Base-by-base conservation (phyloP, 768 basidiomycete genomes). In the Chiua virens region DNA sequence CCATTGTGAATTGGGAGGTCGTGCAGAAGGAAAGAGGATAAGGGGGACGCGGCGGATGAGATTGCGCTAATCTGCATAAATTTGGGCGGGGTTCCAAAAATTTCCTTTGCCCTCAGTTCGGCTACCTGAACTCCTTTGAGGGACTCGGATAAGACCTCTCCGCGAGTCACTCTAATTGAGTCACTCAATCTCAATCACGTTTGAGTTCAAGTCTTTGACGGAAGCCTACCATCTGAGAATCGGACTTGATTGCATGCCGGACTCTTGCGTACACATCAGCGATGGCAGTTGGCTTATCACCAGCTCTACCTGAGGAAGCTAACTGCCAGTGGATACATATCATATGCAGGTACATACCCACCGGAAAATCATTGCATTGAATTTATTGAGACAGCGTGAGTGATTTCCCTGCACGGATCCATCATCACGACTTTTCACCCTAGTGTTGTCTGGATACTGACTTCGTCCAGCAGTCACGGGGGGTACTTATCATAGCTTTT, bases 11-110 rank as follows among this genome's bases (percentile, higher is more conserved):
- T 50, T 21, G 34, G 51, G 32, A 50, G 42, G 61, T 52, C 50
- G 65, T 52, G 50, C 52, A 58, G 47, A 61, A 56, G 56, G 52
- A 53, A 60, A 53, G 56, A 63, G 61, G 66, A 57, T 48, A 63
- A 61, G 61, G 61, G 64, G 39, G 13, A 30, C 11, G 13, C 11
- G 30, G 30, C 13, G 13, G 59, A 63, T 56, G 68, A 58, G 60
- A 62, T 65, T 43, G 52, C 21, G 22, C 54, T 60, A 64, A 66
- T 66, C 65, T 47, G 42, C 50, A 58, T 59, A 79, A 73, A 75
- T 75, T 81, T 82, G 75, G 75, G 76, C 82, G 79, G 81, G 78
- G 76, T 79, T 81, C 64, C 40, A 70, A 75, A 72, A 63, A 35
- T 60, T 69, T 66, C 49, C 36, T 7, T n/a, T n/a, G n/a, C n/a